Base-by-base conservation (phyloP, 2,329 filamentous ascomycete species). In the Claviceps africana region DNA sequence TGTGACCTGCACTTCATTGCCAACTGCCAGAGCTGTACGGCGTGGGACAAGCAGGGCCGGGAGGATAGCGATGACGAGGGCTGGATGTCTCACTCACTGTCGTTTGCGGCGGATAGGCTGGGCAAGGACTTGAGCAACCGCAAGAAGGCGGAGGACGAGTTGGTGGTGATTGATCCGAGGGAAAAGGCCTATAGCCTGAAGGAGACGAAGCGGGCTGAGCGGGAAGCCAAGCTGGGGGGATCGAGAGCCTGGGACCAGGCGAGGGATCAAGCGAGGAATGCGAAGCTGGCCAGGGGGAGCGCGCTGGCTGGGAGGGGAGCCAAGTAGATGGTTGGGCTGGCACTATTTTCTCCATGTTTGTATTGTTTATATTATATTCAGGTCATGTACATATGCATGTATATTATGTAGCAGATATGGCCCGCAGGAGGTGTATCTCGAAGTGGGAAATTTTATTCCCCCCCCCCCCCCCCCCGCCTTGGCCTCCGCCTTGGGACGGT, bases 1-100 rank as follows among this genome's bases (percentile, higher is more conserved):
- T 98, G 93, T 63, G 93, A 97, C 65, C 71, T 98, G 37, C 93
- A 98, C 65, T 98, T 97, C 67, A 94, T 98, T 56, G 86, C 86
- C 48, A 87, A 94, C 61, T 98, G 93, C 66, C 88, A 95, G 64
- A 95, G 88, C 45, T 97, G 93, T 66, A 82, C 80, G 54, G 79
- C 84, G 0, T 95, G 90, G 88, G 86, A 94, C 61, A 77, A 82
- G 59, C 75, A 73, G 42, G 79, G 74, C 3, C 72, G 74, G 13
- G 72, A 76, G 22, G 79, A 83, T 3, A 77, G 75, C 58, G 78
- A 80, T 54, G 81, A 81, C 48, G 74, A 78, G 48, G 83, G 82
- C 8, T 97, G 91, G 90, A 87, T 96, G 81, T 81, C 80, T 4
- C 91, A 97, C 65, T 76, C 81, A 10, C 73, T 98, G 37, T 87